Percentiles rank a stretch among this genome's conserved stretches.
phyloP scores from a whole-genome alignment of 2,329 filamentous ascomycete species.

The Orbilia javanica region DNA sequence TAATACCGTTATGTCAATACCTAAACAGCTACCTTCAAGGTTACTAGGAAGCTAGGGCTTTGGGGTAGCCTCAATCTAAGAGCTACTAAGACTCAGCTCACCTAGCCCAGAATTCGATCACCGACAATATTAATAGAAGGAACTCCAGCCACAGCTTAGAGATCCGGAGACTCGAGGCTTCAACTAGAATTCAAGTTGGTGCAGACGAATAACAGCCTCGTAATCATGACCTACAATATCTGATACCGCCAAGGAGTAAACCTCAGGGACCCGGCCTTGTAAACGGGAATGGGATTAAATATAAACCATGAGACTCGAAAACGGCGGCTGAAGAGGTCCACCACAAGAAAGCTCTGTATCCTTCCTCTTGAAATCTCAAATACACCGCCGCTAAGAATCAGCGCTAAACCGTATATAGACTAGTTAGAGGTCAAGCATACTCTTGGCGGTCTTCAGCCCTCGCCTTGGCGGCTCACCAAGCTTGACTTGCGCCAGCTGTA shows the following conservation, averaged over 20 bases:
- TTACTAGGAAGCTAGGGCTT: too few relatives aligned
- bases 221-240: not conserved
- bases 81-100: too few relatives aligned
- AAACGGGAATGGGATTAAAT: not conserved
- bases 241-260: not conserved
- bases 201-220: not conserved
- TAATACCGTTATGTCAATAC: too few relatives aligned
- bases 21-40: too few relatives aligned
- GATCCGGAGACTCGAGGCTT: not conserved
- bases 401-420: conserved; percentile 35
- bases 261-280: not conserved
- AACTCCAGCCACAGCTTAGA: too few relatives aligned
- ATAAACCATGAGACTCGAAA: conserved; percentile 14
- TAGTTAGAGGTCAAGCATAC: conserved; percentile 13
- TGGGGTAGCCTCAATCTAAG: too few relatives aligned
- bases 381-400: conserved; percentile 33
- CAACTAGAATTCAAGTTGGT: not conserved
- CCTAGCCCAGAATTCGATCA: too few relatives aligned
- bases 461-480: conserved; percentile 35
- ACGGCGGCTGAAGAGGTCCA: not conserved
- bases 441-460: conserved; percentile 43
- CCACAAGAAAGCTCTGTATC: not conserved
- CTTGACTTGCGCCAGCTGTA: conserved; percentile 18
- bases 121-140: too few relatives aligned
- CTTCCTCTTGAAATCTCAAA: conserved; percentile 39